phyloP scores from a whole-genome alignment of 805 yeast species.

The Candida nanaspora region DNA sequence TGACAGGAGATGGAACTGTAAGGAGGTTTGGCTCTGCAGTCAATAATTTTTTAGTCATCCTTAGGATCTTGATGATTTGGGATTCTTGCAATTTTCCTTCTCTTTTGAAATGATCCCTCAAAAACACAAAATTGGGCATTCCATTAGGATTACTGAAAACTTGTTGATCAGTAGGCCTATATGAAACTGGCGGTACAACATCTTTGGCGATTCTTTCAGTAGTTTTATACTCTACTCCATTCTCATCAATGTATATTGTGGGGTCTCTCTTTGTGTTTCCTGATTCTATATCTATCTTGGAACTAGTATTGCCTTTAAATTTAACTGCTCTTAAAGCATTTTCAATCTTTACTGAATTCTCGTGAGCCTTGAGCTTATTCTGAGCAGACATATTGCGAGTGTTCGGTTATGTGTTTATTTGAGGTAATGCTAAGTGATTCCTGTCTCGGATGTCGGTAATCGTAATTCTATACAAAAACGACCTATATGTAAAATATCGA shows the following conservation, averaged over 20 bases:
- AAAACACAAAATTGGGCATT: slow-evolving; percentile 63
- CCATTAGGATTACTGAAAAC: slow-evolving; percentile 54
- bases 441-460: too few species aligned
- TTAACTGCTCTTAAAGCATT: slow-evolving; percentile 21
- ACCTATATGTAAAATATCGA: too few species aligned
- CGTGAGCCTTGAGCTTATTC: slow-evolving; percentile 20
- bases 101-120: slow-evolving; percentile 63
- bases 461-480: too few species aligned
- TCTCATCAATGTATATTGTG: slow-evolving; percentile 43
- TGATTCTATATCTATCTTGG: slow-evolving; percentile 7
- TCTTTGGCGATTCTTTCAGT: slow-evolving; percentile 46
- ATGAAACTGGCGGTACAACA: slow-evolving; percentile 62
- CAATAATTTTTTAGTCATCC: slow-evolving; percentile 57
- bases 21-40: slow-evolving; percentile 71
- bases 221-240: slow-evolving; percentile 51
- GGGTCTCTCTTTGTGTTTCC: slow-evolving; percentile 20
- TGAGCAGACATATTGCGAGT: not conserved
- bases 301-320: not conserved
- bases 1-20: slow-evolving; percentile 83
- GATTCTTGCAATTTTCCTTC: slow-evolving; percentile 75
- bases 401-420: too few species aligned
- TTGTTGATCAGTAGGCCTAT: slow-evolving; percentile 59
- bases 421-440: too few species aligned
- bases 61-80: slow-evolving; percentile 64
- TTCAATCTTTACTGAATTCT: slow-evolving; percentile 50